These are phyloP conservation scores for Fusarium buxicola DNA, from an alignment of 2,329 filamentous ascomycete species.

Conservation along the genomic window DNA sequence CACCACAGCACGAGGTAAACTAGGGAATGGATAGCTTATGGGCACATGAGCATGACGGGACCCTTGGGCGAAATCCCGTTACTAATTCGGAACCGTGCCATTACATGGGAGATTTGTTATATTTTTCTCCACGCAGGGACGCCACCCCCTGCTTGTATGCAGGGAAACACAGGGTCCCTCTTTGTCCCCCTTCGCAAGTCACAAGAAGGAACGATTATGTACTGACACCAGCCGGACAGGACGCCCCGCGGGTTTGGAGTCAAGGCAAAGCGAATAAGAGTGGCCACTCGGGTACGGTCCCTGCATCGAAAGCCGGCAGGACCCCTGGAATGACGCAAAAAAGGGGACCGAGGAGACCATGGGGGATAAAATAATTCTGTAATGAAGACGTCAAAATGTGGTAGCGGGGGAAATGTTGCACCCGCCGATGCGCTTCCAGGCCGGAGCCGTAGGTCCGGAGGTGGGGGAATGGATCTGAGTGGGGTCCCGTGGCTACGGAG, in stretches of 20 bases:
- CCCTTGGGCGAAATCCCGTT: conserved; percentile 23
- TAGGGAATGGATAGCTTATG: conserved; percentile 36
- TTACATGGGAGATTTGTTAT: conserved; percentile 10
- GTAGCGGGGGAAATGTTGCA: conserved; percentile 1
- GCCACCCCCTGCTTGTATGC: conserved; percentile 13
- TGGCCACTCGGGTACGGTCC: not conserved
- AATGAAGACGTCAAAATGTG: conserved; percentile 24
- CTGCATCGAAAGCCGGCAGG: conserved; percentile 9
- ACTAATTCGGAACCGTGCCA: conserved; percentile 9
- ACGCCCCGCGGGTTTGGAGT: not conserved
- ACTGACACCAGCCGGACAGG: not conserved
- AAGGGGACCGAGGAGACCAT: not conserved
- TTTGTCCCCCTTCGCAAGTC: not conserved
- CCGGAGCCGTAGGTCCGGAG: not conserved
- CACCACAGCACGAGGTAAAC: conserved; percentile 25
- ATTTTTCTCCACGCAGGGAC: conserved; percentile 27
- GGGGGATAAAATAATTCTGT: not conserved
- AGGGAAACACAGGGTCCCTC: conserved; percentile 6
- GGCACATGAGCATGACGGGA: conserved; percentile 31
- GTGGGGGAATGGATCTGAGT: not conserved
- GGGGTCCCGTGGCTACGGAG: conserved; percentile 16
- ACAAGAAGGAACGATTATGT: conserved; percentile 1
- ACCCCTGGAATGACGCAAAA: conserved; percentile 15
- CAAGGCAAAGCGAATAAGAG: not conserved
- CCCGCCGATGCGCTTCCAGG: conserved; percentile 2